Base-by-base conservation (phyloP, 192 early-diverging fungal genomes). In the Mortierella antarctica region DNA sequence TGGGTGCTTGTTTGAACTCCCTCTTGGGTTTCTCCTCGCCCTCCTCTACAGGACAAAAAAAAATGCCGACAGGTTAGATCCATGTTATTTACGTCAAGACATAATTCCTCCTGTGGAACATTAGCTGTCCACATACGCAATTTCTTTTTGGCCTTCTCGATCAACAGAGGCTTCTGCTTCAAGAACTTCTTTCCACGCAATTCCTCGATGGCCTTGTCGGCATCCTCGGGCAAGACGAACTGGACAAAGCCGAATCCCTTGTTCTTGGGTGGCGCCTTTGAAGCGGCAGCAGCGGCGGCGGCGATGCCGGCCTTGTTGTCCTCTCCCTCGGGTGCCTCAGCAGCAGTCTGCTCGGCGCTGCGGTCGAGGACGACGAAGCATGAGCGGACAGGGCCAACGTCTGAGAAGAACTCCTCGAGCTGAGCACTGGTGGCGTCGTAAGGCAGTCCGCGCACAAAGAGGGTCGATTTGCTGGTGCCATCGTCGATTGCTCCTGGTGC, bases 211-310 rank as follows among this genome's bases (percentile, higher is more conserved):
- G 97, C 97, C 31, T 88, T 85, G 40, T 88, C 82, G 3, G 96
- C 95, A 84, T 96, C 95, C 51, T 94, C 92, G 23, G 86, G 82
- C 42, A 95, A 59, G 4, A 91, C 93, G 74, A 91, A 99, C 71
- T 95, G 91, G 7, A 99, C 96, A 83, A 94, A 99, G 17, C 97
- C 97, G 83, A 90, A 98, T 8, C 97, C 97, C 53, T 89, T 93
- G 82, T 96, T 96, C 64, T 83, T 82, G 18, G 56, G 57, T 17
- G 68, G 51, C 1, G 62, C 50, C 72, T 74, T 67, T n/a, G 68
- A 31, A 39, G 61, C 54, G n/a, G 60, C 60, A 11, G 67, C 58
- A 9, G 69, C 52, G 49, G 71, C 62, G 2, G 31, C 46, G 47
- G 73, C 65, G 15, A 46, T 76, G 10, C 70, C 66, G n/a, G 40